Conservation (phyloP, 2,329 filamentous ascomycete species). For the Lasiodiplodia gonubiensis region DNA sequence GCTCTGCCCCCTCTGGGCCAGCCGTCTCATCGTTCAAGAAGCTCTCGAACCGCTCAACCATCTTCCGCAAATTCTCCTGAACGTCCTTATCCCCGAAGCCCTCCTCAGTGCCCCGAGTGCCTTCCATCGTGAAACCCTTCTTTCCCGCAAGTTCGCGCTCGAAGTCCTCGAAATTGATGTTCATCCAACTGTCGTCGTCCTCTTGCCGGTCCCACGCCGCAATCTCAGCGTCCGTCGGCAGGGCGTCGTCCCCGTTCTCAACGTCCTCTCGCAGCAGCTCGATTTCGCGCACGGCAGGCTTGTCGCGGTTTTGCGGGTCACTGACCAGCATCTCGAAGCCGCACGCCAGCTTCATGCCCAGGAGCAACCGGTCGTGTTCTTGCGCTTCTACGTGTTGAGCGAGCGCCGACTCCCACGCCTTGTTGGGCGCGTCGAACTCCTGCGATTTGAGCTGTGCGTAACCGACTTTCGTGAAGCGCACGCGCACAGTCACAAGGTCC, state of each 20-base stretch:
- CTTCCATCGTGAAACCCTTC: constrained; percentile 34
- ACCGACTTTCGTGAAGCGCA: constrained; percentile 84
- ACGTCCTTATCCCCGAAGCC: constrained; percentile 65
- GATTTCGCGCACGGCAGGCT: constrained; percentile 73
- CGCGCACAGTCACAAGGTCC: constrained; percentile 80
- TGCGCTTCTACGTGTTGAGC: constrained; percentile 37
- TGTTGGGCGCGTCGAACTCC: constrained; percentile 70
- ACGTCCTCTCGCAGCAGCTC: constrained; percentile 77
- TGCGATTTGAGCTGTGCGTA: constrained; percentile 92
- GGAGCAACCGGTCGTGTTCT: constrained; percentile 56
- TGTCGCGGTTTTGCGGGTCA: constrained; percentile 71
- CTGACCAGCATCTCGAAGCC: constrained; percentile 87
- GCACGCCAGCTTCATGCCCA: constrained; percentile 87
- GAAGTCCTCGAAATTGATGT: constrained; percentile 89
- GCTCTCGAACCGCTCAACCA: constrained; percentile 90
- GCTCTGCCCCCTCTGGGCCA: constrained; percentile 76
- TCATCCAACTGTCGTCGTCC: constrained; percentile 88
- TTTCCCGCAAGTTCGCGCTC: constrained; percentile 73
- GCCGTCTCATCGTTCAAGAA: constrained; percentile 88
- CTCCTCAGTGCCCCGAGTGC: neutral
- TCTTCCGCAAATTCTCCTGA: constrained; percentile 81
- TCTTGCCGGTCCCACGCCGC: constrained; percentile 69
- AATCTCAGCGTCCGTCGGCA: constrained; percentile 80
- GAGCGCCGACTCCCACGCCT: constrained; percentile 43
- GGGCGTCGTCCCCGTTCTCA: constrained; percentile 68